Percentiles rank a stretch among this genome's conserved stretches.
These are phyloP conservation scores for Tylopilus sp. DNA, from an alignment of 768 basidiomycete genomes.

Conservation along the genomic window DNA sequence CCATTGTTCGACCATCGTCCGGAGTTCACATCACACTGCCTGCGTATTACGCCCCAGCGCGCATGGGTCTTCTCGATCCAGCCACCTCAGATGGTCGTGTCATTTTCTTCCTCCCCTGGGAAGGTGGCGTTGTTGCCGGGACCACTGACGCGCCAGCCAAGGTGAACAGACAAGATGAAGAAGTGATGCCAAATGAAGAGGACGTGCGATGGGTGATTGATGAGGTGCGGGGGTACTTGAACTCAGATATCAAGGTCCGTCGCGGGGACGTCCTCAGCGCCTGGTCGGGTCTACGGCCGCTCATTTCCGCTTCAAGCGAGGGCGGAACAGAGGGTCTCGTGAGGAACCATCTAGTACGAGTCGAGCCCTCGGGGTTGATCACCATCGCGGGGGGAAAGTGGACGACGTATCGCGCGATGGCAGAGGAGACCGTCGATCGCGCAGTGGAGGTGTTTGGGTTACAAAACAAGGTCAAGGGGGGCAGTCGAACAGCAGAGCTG, in stretches of 20 bases:
- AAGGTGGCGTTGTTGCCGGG: slow-evolving; percentile 95
- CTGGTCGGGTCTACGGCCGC: slow-evolving; percentile 89
- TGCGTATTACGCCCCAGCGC: slow-evolving; percentile 92
- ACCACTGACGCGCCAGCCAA: slow-evolving; percentile 85
- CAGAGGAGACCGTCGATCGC: slow-evolving; percentile 87
- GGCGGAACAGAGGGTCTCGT: slow-evolving; percentile 84
- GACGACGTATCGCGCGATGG: slow-evolving; percentile 98
- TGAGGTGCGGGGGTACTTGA: slow-evolving; percentile 86
- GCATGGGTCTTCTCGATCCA: slow-evolving; percentile 94
- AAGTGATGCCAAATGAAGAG: slow-evolving; percentile 84
- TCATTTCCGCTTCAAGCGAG: slow-evolving; percentile 78
- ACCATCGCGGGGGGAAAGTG: slow-evolving; percentile 98
- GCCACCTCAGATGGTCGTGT: slow-evolving; percentile 94
- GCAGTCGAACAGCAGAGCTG: slow-evolving; percentile 76
- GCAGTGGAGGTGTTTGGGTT: slow-evolving; percentile 80
- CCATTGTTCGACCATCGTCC: slow-evolving; percentile 93
- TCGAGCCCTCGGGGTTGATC: slow-evolving; percentile 74
- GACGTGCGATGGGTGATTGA: slow-evolving; percentile 97
- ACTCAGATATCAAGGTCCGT: slow-evolving; percentile 89
- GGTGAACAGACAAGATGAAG: slow-evolving; percentile 50
- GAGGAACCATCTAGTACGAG: slow-evolving; percentile 89
- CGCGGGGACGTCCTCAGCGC: slow-evolving; percentile 94
- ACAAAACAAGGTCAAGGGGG: slow-evolving; percentile 47
- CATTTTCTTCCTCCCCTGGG: slow-evolving; percentile 99
- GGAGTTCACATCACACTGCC: slow-evolving; percentile 97